These are phyloP conservation scores for Boletellus dicymbophilus DNA, from an alignment of 1,284 basidiomycete genomes.

Conservation along the genomic window DNA sequence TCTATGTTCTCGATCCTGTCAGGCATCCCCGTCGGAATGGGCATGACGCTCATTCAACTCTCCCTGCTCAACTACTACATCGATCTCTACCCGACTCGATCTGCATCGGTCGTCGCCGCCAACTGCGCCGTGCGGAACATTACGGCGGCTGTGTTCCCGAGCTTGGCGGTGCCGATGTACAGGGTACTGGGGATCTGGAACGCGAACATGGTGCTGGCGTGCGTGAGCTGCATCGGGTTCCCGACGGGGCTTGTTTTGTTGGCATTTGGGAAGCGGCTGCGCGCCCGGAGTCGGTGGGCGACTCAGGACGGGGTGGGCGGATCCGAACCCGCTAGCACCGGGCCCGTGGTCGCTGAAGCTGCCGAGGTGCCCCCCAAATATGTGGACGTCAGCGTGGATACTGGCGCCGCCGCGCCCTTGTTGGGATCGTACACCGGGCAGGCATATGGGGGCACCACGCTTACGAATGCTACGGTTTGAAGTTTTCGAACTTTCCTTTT, in stretches of 20 bases:
- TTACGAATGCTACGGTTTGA: too few relatives aligned
- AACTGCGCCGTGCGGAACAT: constrained; percentile 29
- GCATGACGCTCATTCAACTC: constrained; percentile 29
- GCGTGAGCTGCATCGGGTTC: constrained; percentile 24
- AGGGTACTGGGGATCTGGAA: constrained; percentile 15
- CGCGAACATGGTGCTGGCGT: constrained; percentile 22
- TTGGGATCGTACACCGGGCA: constrained; percentile 7
- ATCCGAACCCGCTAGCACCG: background rate
- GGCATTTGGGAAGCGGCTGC: constrained; percentile 22
- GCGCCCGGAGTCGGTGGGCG: constrained; percentile 27
- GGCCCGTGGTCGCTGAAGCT: background rate
- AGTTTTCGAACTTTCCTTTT: too few relatives aligned
- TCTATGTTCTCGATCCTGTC: constrained; percentile 17
- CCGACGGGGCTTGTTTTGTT: constrained; percentile 21
- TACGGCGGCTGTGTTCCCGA: constrained; percentile 22
- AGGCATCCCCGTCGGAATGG: constrained; percentile 26
- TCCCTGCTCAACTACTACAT: constrained; percentile 31
- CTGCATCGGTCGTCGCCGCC: constrained; percentile 30
- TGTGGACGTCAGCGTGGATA: background rate
- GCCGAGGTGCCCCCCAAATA: background rate
- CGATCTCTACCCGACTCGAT: constrained; percentile 29
- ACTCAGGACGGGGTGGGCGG: constrained; percentile 15
- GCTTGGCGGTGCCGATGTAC: constrained; percentile 27
- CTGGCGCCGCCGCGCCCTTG: constrained; percentile 11
- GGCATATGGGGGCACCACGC: constrained; percentile 19